phyloP scores from a whole-genome alignment of 768 basidiomycete species.

The Heimioporus sp. region DNA sequence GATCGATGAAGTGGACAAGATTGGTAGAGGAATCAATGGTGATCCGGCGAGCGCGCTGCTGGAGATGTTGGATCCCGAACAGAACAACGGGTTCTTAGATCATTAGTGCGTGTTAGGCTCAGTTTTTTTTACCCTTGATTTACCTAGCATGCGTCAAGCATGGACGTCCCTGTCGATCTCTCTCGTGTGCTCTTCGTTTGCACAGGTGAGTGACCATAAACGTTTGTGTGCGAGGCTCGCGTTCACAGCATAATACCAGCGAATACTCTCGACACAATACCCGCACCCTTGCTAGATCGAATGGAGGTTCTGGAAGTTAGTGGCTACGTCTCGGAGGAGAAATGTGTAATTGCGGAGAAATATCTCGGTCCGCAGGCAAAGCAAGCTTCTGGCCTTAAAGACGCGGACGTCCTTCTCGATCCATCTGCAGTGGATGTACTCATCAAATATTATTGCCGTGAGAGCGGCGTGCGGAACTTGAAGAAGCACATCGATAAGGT shows the following conservation, averaged over 20 bases:
- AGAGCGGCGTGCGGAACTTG: slow-evolving; percentile 93
- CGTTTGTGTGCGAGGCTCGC: not conserved
- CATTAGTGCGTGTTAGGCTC: slow-evolving; percentile 71
- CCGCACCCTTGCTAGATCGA: slow-evolving; percentile 88
- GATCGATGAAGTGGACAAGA: slow-evolving; percentile 97
- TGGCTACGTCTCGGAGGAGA: slow-evolving; percentile 94
- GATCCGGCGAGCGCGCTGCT: slow-evolving; percentile 89
- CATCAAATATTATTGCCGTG: slow-evolving; percentile 96
- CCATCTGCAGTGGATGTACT: slow-evolving; percentile 77
- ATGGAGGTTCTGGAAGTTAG: slow-evolving; percentile 97
- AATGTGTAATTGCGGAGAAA: slow-evolving; percentile 79
- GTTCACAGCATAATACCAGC: slow-evolving; percentile 40
- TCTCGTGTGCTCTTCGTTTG: slow-evolving; percentile 97
- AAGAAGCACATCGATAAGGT: slow-evolving; percentile 99
- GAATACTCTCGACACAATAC: slow-evolving; percentile 91
- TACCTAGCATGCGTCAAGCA: slow-evolving; percentile 46
- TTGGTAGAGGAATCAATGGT: slow-evolving; percentile 86
- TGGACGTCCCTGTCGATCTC: slow-evolving; percentile 96
- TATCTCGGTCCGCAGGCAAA: slow-evolving; percentile 94
- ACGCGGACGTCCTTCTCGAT: slow-evolving; percentile 79
- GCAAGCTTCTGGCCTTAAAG: slow-evolving; percentile 83
- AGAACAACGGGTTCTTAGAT: slow-evolving; percentile 92
- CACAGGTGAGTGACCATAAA: slow-evolving; percentile 48
- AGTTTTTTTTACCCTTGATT: not conserved
- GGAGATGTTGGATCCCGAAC: slow-evolving; percentile 94